Conservation (phyloP, 225 moss, liverwort and hornwort species). For the Climacium dendroides region DNA sequence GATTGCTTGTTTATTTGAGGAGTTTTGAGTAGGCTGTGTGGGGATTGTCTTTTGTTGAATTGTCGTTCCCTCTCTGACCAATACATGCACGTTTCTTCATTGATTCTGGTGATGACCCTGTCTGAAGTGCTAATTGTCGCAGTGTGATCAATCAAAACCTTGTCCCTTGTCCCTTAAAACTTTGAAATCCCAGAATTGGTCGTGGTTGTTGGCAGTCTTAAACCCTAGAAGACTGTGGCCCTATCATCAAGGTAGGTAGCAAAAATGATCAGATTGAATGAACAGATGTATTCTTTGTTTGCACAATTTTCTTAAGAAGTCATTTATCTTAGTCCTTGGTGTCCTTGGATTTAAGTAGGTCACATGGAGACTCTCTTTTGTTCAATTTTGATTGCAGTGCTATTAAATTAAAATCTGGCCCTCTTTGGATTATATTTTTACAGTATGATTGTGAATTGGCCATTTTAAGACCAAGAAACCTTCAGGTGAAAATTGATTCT, state of each 20-base stretch:
- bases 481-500: too few relatives aligned
- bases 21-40: not conserved
- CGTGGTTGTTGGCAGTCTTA: too few relatives aligned
- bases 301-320: not conserved
- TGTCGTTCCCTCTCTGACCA: not conserved
- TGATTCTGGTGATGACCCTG: too few relatives aligned
- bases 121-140: not conserved
- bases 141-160: not conserved
- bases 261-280: not conserved
- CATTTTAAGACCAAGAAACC: not conserved
- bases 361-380: not conserved
- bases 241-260: too few relatives aligned
- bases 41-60: not conserved
- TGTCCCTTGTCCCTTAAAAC: not conserved
- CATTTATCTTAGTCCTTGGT: not conserved
- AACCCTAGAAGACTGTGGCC: accelerated
- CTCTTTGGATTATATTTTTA: too few relatives aligned
- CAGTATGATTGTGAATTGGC: too few relatives aligned
- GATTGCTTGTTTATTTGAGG: not conserved
- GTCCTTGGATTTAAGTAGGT: not conserved
- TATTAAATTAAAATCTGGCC: too few relatives aligned
- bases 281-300: not conserved
- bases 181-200: not conserved
- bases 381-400: not conserved
- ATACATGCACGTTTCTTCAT: too few relatives aligned